Conservation (phyloP, 192 early-diverging fungal species). For the Gryganskiella cystojenkinii region DNA sequence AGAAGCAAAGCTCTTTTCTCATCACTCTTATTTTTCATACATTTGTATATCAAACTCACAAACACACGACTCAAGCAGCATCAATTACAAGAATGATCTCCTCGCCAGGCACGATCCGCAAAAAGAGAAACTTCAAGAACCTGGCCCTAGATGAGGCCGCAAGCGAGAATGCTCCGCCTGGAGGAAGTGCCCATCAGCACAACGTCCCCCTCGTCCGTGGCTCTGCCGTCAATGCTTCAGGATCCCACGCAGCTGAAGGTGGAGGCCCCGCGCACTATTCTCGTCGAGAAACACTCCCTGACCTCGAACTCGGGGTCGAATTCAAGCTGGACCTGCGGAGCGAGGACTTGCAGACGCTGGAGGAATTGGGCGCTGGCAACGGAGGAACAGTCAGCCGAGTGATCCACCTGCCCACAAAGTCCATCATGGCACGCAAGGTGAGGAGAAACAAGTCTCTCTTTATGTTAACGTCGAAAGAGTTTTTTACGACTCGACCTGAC, state of each 20-base stretch:
- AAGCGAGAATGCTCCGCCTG: conserved; percentile 42
- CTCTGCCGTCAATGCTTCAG: background rate
- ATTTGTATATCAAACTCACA: no score
- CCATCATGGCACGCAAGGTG: conserved; percentile 96
- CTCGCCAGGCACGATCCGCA: conserved; percentile 47
- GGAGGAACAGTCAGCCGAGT: conserved; percentile 92
- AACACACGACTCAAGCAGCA: background rate
- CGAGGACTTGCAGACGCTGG: conserved; percentile 82
- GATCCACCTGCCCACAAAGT: conserved; percentile 86
- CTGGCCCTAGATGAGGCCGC: conserved; percentile 61
- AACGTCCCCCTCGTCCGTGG: conserved; percentile 35
- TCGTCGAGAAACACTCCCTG: conserved; percentile 51
- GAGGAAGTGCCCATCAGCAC: conserved; percentile 44
- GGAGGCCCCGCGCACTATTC: conserved; percentile 27
- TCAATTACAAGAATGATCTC: background rate
- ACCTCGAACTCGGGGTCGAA: conserved; percentile 77
- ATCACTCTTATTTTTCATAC: no score
- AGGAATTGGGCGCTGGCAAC: conserved; percentile 92
- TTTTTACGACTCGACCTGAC: no score
- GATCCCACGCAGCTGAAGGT: background rate
- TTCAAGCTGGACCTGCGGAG: conserved; percentile 78
- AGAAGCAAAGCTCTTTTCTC: no score
- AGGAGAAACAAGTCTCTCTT: background rate
- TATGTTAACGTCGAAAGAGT: no score
- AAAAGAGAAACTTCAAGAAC: conserved; percentile 66